Conservation (phyloP, 2,329 filamentous ascomycete species). For the Epichloe elymi region DNA sequence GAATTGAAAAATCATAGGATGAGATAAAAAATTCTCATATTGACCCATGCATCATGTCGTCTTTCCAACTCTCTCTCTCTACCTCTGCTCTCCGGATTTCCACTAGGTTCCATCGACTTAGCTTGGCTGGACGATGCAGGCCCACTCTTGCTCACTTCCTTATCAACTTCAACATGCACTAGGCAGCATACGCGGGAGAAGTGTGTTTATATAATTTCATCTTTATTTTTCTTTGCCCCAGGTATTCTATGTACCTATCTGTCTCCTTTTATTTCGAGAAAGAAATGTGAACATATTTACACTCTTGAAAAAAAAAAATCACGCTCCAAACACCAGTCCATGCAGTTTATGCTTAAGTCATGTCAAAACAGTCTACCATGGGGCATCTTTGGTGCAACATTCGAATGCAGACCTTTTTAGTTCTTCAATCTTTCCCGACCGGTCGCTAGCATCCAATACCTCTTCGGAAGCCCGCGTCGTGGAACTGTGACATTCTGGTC, state of each 20-base stretch:
- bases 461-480: conserved; percentile 5
- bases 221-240: not conserved
- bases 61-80: not conserved
- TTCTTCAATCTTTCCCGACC: not conserved
- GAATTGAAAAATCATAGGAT: too few species aligned
- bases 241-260: conserved; percentile 8
- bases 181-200: not conserved
- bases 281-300: conserved; percentile 8
- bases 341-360: not conserved
- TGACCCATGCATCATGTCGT: not conserved
- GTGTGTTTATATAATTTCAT: not conserved
- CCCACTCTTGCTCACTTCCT: not conserved
- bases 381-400: not conserved
- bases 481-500: conserved; percentile 9
- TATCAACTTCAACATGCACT: not conserved
- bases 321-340: conserved; percentile 1
- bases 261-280: conserved; percentile 9
- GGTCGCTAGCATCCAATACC: not conserved
- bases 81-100: not conserved
- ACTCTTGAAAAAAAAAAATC: conserved; percentile 8
- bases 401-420: not conserved
- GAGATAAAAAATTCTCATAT: too few species aligned
- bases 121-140: not conserved
- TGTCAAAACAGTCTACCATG: not conserved
- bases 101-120: not conserved